Base-by-base conservation (phyloP, 148 eudicot genomes). In the Cornus suecica region DNA sequence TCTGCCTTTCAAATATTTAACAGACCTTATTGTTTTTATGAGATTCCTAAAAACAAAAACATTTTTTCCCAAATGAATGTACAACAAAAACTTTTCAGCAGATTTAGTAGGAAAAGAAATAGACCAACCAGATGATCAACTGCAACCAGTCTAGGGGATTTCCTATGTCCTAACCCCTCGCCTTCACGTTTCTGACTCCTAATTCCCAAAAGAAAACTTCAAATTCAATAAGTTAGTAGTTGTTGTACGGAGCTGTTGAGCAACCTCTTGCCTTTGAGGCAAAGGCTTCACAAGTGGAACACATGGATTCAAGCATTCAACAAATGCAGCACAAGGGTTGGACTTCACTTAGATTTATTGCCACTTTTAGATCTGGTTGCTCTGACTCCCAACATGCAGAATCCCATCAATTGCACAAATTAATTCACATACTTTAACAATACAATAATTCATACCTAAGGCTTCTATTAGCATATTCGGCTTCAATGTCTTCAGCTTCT, bases 401-500 rank as follows among this genome's bases (percentile, higher is more conserved):
- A 61, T 3, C 69, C 32, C 7, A 37, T 45, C 27, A 41, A 54
- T 28, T 32, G 52, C 7, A 37, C 34, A 23, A 41, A 54, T 28
- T 32, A 51, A 37, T 58, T 31, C 41, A n/a, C 65, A 61, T 4
- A n/a, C 11, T 18, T 28, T n/a, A 62, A 23, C 23, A 71, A 77
- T 62, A 22, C 37, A 41, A 7, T 45, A 25, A 67, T 68, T 41
- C 79, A 34, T 89, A 94, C 98, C 97, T 80, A 94, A 88, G 70
- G 99, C 96, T 86, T 94, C 99, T 67, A 94, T 90, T 64, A 94
- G 88, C 90, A 89, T 94, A 61, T 80, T 66, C 34, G 97, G 97
- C 90, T 90, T 94, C 77, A 92, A 71, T 27, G 74, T 79, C 88
- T 94, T 94, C 79, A 94, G 68, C 58, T 86, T 94, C 86, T 89